Evolutionary conservation across 2,329 filamentous ascomycete species (phyloP).

Genomic region (Colletotrichum tofieldiae): DNA sequence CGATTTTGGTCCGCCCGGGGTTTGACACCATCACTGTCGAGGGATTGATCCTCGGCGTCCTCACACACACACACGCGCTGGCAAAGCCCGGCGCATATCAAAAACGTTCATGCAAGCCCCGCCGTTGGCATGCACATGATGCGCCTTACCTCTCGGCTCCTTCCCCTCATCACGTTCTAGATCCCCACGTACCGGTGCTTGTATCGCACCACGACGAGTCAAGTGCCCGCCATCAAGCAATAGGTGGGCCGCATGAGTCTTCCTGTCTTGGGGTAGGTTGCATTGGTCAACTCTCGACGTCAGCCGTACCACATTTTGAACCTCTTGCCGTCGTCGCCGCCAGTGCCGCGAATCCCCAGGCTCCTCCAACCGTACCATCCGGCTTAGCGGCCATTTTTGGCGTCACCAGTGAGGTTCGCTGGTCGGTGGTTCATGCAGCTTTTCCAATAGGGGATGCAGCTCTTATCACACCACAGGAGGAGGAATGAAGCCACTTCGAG

Average conservation of each 20-base stretch:
- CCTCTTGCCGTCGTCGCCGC: constrained; percentile 18
- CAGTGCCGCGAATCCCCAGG: constrained; percentile 27
- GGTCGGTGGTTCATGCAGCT: constrained; percentile 4
- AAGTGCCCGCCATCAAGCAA: constrained; percentile 36
- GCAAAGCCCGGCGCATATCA: constrained; percentile 28
- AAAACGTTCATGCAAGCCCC: constrained; percentile 41
- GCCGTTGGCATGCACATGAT: constrained; percentile 39
- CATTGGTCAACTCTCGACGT: constrained; percentile 26
- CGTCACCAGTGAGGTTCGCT: constrained; percentile 21
- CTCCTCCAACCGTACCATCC: constrained; percentile 22
- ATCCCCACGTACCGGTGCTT: constrained; percentile 28
- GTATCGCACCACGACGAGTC: constrained; percentile 34
- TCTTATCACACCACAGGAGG: constrained; percentile 21
- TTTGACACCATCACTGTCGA: constrained; percentile 21
- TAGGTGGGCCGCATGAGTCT: constrained; percentile 21
- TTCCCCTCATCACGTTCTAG: constrained; percentile 27
- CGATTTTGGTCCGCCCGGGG: constrained; percentile 25
- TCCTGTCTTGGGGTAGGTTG: constrained; percentile 21
- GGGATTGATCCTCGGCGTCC: constrained; percentile 23
- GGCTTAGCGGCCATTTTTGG: constrained; percentile 18
- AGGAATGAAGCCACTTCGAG: constrained; percentile 22
- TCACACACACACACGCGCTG: constrained; percentile 15
- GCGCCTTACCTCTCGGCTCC: constrained; percentile 24
- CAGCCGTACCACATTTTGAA: constrained; percentile 13
- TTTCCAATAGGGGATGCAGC: constrained; percentile 23